Conservation (phyloP, 2,329 filamentous ascomycete genomes). For the Fusarium hostae region DNA sequence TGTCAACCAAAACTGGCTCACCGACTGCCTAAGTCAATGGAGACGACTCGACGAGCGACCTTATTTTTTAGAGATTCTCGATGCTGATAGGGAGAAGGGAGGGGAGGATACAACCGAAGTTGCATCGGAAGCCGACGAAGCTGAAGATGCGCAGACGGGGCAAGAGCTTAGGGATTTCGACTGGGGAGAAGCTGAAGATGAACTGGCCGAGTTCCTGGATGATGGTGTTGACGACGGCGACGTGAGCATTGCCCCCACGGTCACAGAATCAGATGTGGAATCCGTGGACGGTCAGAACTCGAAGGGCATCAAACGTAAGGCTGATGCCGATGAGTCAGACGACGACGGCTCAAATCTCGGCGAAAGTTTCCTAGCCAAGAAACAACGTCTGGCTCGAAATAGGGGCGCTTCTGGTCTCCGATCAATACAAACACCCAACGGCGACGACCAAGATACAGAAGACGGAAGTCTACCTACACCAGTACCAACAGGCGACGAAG, state of each 20-base stretch:
- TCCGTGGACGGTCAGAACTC: conserved; percentile 44
- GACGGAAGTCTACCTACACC: conserved; percentile 55
- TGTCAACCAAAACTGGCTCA: conserved; percentile 90
- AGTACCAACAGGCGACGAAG: conserved; percentile 51
- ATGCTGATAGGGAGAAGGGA: conserved; percentile 66
- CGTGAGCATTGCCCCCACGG: conserved; percentile 35
- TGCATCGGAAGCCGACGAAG: conserved; percentile 45
- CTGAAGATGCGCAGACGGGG: conserved; percentile 46
- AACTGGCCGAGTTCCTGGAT: conserved; percentile 79
- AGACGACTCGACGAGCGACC: conserved; percentile 79
- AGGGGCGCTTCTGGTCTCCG: conserved; percentile 60
- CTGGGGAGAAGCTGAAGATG: conserved; percentile 74
- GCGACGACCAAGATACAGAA: conserved; percentile 48
- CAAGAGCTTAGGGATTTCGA: conserved; percentile 68
- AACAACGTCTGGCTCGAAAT: conserved; percentile 59
- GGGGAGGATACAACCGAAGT: conserved; percentile 49
- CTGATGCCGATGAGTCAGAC: conserved; percentile 49
- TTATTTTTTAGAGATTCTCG: conserved; percentile 80
- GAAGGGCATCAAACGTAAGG: conserved; percentile 50
- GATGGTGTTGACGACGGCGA: conserved; percentile 62
- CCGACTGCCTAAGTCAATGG: conserved; percentile 88
- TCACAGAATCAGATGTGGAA: conserved; percentile 45
- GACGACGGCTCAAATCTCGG: conserved; percentile 47
- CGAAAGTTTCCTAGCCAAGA: conserved; percentile 60
- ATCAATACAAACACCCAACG: conserved; percentile 56